phyloP scores from a whole-genome alignment of 2,329 filamentous ascomycete species.

The Colletotrichum sp. region DNA sequence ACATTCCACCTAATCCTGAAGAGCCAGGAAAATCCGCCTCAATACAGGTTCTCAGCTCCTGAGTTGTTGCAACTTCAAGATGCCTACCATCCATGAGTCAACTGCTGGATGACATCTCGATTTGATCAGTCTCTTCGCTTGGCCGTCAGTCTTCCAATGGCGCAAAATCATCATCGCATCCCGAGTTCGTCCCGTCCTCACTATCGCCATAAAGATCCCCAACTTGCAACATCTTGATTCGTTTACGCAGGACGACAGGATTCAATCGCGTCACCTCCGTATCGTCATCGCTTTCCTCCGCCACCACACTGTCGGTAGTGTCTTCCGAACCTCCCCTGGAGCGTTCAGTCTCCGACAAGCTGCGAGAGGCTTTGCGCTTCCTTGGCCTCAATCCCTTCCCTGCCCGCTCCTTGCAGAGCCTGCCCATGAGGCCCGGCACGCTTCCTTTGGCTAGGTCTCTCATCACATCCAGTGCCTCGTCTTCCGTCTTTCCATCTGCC shows the following conservation, averaged over 20 bases:
- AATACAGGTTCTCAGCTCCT: neutral
- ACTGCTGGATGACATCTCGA: neutral
- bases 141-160: accelerated
- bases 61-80: neutral
- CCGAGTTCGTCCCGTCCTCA: neutral
- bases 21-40: neutral
- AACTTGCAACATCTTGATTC: neutral
- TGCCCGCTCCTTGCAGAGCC: neutral
- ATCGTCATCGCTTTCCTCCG: neutral
- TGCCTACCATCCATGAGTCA: accelerated
- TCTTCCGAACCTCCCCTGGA: neutral
- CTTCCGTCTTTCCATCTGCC: neutral
- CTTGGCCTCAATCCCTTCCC: neutral
- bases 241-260: neutral
- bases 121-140: neutral
- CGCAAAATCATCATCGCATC: neutral
- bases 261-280: neutral
- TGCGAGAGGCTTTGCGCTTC: neutral
- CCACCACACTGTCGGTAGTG: neutral
- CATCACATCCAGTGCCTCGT: neutral
- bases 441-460: neutral
- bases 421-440: neutral
- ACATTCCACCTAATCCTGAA: neutral
- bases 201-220: too few species aligned
- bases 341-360: neutral